Base-by-base conservation (phyloP, 768 basidiomycete species). In the Tulasnella sp. region DNA sequence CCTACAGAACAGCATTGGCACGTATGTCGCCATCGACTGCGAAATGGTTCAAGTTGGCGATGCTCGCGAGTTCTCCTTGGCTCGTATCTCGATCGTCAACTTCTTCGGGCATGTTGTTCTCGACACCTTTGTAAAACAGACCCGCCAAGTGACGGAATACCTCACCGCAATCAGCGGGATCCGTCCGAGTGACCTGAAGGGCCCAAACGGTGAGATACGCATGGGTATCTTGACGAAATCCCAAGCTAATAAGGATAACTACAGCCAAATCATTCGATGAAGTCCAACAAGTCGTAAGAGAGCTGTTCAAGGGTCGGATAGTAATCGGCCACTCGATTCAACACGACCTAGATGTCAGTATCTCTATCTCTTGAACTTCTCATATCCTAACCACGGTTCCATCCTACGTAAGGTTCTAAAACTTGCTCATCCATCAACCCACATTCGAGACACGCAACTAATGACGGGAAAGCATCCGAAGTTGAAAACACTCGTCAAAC, bases 41-140 rank as follows among this genome's bases (percentile, higher is more conserved):
- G 97, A 99, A 84, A 98, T 99, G 95, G 96, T 99, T 15, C 96
- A 96, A 5, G 89, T 97, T n/a, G 87, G 90, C n/a, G 87, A 91
- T 35, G 94, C 94, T 29, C 84, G 84, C 3, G 94, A 97, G 83
- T 95, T 93, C 0, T 91, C 92, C 0, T 88, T 98, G 18, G 96
- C 95, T 1, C 91, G 96, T 42, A 93, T 97, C 80, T 93, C 92
- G 73, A 83, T 98, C 55, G 95, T 98, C 77, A 97, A 98, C 84
- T 97, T 90, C 82, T 86, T 93, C 79, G 97, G 97, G 0, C 90
- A 87, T 0, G 86, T 93, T 37, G 85, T 92, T 57, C 83, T 98
- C 80, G 96, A 98, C 81, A 92, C 88, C 73, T 96, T 94, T 80
- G 97, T 99, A 42, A 86, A 88, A 73, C 96, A 94, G 82, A 88